Conservation (phyloP, 2,329 filamentous ascomycete genomes). For the Thielaviopsis cerberus region DNA sequence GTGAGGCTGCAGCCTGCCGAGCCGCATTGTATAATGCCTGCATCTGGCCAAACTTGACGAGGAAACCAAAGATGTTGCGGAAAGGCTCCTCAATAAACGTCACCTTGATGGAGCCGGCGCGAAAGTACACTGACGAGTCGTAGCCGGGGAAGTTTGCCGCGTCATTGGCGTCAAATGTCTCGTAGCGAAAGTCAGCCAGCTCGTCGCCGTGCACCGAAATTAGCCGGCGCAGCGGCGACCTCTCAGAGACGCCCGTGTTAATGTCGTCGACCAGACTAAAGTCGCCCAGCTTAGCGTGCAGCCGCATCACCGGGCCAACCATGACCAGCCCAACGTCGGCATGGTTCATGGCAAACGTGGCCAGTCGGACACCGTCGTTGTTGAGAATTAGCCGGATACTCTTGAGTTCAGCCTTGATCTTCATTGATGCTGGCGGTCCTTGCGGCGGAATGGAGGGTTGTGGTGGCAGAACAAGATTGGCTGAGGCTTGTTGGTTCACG, state of each 20-base stretch:
- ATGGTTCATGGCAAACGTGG: slow-evolving; percentile 79
- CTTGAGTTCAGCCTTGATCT: slow-evolving; percentile 84
- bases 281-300: slow-evolving; percentile 73
- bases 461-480: not conserved
- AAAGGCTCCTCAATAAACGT: slow-evolving; percentile 97
- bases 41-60: slow-evolving; percentile 99
- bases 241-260: slow-evolving; percentile 67
- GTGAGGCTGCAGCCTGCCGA: slow-evolving; percentile 78
- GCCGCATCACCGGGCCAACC: slow-evolving; percentile 66
- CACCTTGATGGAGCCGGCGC: slow-evolving; percentile 86
- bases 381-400: slow-evolving; percentile 89
- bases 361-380: slow-evolving; percentile 87
- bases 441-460: slow-evolving; percentile 12
- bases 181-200: slow-evolving; percentile 89
- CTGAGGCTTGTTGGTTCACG: not conserved
- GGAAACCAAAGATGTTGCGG: slow-evolving; percentile 91
- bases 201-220: slow-evolving; percentile 92
- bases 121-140: slow-evolving; percentile 75
- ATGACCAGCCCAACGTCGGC: slow-evolving; percentile 84
- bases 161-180: slow-evolving; percentile 69
- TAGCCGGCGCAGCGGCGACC: slow-evolving; percentile 66
- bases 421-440: slow-evolving; percentile 46
- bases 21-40: slow-evolving; percentile 97
- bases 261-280: slow-evolving; percentile 83
- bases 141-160: slow-evolving; percentile 70